Evolutionary conservation across 2,329 filamentous ascomycete genomes (phyloP).

Genomic region (Curvularia sp.): DNA sequence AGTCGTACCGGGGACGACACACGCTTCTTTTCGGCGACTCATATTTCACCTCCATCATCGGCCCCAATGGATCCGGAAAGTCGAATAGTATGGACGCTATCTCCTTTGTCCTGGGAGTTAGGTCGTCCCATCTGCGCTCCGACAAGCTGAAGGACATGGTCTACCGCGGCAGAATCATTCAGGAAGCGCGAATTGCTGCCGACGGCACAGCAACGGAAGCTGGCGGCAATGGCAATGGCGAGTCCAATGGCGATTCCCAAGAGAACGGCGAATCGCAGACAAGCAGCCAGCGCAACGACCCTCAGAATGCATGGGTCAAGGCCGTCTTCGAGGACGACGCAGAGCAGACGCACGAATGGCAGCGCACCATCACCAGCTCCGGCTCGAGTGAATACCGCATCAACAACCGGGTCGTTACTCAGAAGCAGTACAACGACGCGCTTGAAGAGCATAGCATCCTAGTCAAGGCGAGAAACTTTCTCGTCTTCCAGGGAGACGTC

Average conservation of each 20-base stretch:
- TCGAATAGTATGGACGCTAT: conserved; percentile 99
- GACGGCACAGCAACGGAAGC: conserved; percentile 74
- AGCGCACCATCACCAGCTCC: conserved; percentile 86
- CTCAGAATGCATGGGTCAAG: conserved; percentile 98
- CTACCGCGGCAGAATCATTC: conserved; percentile 91
- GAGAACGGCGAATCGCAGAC: conserved; percentile 61
- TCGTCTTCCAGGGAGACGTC: conserved; percentile 98
- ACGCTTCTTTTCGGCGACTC: conserved; percentile 93
- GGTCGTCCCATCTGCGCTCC: conserved; percentile 96
- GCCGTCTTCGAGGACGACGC: conserved; percentile 98
- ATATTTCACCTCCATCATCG: conserved; percentile 99
- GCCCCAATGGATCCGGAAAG: conserved; percentile 98
- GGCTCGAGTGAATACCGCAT: conserved; percentile 96
- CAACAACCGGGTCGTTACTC: conserved; percentile 87
- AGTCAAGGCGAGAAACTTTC: conserved; percentile 96
- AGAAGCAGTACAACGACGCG: conserved; percentile 90
- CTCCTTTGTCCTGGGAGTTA: conserved; percentile 97
- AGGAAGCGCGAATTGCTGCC: conserved; percentile 90
- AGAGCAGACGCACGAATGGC: conserved; percentile 94
- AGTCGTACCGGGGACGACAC: conserved; percentile 98
- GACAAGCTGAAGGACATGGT: conserved; percentile 92
- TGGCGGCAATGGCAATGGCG: conserved; percentile 43
- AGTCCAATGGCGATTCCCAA: conserved; percentile 54
- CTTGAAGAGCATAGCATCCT: conserved; percentile 94
- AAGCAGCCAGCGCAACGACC: conserved; percentile 74